A percentile compares a stretch with the other conserved stretches of the same genome.
These are phyloP conservation scores for Pestalotiopsis sp. DNA, from an alignment of 2,329 filamentous ascomycete species.

Conservation along the genomic window DNA sequence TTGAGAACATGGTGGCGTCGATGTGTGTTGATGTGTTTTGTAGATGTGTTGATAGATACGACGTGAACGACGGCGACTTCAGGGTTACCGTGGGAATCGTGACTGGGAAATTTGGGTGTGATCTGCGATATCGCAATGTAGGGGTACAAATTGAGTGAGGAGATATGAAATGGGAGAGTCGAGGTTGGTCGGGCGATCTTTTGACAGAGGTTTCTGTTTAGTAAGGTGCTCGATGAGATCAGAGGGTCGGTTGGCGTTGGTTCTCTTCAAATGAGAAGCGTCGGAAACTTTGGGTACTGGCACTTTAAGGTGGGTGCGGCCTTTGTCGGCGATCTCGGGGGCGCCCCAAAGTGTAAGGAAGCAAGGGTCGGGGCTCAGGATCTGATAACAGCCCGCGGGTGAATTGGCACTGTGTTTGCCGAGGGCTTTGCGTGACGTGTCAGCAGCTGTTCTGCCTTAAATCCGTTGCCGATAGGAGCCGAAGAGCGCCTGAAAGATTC, in stretches of 20 bases:
- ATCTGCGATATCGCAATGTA: not conserved
- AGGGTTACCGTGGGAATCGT: slow-evolving; percentile 7
- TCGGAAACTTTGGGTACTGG: slow-evolving; percentile 9
- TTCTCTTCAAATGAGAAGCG: not conserved
- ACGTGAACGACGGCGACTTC: slow-evolving; percentile 2
- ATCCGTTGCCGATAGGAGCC: not conserved
- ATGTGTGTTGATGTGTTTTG: slow-evolving; percentile 15
- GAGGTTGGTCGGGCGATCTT: slow-evolving; percentile 9
- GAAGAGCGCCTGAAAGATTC: not conserved
- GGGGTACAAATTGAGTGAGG: not conserved
- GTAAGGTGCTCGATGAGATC: slow-evolving; percentile 13
- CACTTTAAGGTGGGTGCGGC: slow-evolving; percentile 19
- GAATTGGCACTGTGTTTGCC: slow-evolving; percentile 4
- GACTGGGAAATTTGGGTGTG: slow-evolving; percentile 8
- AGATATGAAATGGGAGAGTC: slow-evolving; percentile 9
- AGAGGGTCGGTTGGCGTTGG: slow-evolving; percentile 5
- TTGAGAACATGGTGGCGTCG: slow-evolving; percentile 19
- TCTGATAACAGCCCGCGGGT: not conserved
- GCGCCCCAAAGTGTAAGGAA: not conserved
- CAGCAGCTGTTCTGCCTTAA: not conserved
- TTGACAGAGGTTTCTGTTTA: not conserved
- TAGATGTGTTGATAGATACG: not conserved
- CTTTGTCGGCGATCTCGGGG: slow-evolving; percentile 37
- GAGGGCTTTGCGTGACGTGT: not conserved
- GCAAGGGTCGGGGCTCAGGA: not conserved